Evolutionary conservation across 805 yeast species (phyloP), one percentile per base, ranked within the genome.

Genomic region (Lachancea sp.): DNA sequence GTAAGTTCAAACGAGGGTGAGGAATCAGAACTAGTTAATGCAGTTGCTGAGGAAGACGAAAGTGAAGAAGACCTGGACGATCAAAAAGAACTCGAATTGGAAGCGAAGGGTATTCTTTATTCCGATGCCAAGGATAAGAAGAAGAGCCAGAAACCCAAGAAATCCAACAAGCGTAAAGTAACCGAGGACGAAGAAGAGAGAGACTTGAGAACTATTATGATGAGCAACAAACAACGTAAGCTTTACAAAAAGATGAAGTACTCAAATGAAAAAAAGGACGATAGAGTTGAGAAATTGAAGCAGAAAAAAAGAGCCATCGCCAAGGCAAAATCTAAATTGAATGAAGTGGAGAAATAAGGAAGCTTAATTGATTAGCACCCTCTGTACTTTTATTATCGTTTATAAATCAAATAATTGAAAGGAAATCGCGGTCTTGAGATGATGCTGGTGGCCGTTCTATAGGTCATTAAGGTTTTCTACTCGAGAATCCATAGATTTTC

Each of bases 191-290:
- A 75, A 35, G 83, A 78, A 68, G 97, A 88, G 63, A 85, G 86
- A 69, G 92, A 89, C 50, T 77, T 90, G 70, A 85, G 85, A 71
- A 80, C 79, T 80, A 86, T 88, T 58, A 90, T 92, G 98, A 90
- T 92, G 98, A 76, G 90, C 54, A 88, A 88, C 70, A 92, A 90
- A 67, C 95, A 90, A 69, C 84, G 88, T 72, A 86, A 85, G 64
- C 71, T 89, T 50, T 92, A 92, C 73, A 83, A 83, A 71, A 84
- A 84, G 80, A 86, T 90, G 95, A 92, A 87, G 69, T 80, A 86
- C 62, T 90, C 95, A 44, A 77, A 84, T 54, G 80, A 81, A 45
- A 78, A 85, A 75, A 83, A 85, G 69, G 87, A 84, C 57, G 73
- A 73, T 38, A 79, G 90, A 66, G 77, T 77, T 55, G 83, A 81